Conservation (phyloP, 1,284 basidiomycete genomes). For the Farysia itapuensis region DNA sequence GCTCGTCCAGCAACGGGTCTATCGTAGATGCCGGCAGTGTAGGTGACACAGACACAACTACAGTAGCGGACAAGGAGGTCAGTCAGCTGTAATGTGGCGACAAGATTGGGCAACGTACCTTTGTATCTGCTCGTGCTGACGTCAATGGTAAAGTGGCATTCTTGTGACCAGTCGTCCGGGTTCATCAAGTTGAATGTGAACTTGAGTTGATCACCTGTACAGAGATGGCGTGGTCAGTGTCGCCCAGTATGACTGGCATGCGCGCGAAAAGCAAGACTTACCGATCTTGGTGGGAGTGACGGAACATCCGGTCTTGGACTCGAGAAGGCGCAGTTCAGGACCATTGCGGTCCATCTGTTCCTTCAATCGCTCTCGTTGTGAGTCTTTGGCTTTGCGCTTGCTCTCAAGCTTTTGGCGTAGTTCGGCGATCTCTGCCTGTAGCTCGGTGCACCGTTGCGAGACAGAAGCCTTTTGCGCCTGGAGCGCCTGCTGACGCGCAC, state of each 20-base stretch:
- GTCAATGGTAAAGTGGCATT: constrained; percentile 39
- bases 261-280: not conserved
- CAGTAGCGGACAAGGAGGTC: not conserved
- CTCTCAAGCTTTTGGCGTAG: constrained; percentile 34
- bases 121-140: constrained; percentile 33
- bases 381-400: constrained; percentile 34
- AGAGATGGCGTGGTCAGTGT: not conserved
- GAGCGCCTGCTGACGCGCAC: constrained; percentile 34
- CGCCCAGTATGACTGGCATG: too few relatives aligned
- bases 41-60: constrained; percentile 24
- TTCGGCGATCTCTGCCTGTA: constrained; percentile 42
- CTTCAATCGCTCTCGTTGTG: constrained; percentile 27
- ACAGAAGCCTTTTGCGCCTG: constrained; percentile 42
- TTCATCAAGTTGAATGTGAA: constrained; percentile 43
- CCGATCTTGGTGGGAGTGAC: constrained; percentile 31
- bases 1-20: constrained; percentile 29
- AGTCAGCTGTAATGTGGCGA: not conserved
- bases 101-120: not conserved
- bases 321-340: constrained; percentile 42
- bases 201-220: constrained; percentile 30
- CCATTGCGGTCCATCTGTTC: constrained; percentile 43
- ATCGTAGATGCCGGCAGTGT: constrained; percentile 15
- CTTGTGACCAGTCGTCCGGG: constrained; percentile 35
- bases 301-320: constrained; percentile 39
- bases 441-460: constrained; percentile 34